These are phyloP conservation scores for Sporothrix globosa DNA, from an alignment of 2,329 filamentous ascomycete species.

Conservation along the genomic window DNA sequence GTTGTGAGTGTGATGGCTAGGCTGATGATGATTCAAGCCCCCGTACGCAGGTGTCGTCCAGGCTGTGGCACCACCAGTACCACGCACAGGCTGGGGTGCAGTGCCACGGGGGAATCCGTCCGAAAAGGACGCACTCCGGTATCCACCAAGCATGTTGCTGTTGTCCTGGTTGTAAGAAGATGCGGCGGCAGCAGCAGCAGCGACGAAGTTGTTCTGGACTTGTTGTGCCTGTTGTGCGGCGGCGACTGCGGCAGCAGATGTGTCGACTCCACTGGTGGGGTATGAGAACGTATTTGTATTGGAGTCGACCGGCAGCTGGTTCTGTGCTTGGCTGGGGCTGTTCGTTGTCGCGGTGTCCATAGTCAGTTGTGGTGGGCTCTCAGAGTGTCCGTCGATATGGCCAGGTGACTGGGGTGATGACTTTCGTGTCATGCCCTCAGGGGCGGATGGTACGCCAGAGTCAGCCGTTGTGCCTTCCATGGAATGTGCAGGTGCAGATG, in stretches of 20 bases:
- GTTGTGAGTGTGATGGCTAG: constrained; percentile 28
- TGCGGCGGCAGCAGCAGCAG: constrained; percentile 36
- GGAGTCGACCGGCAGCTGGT: constrained; percentile 45
- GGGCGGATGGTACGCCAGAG: constrained; percentile 41
- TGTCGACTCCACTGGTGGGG: constrained; percentile 54
- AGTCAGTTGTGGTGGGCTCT: constrained; percentile 49
- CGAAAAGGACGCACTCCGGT: constrained; percentile 56
- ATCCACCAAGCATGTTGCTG: constrained; percentile 60
- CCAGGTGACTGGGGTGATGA: constrained; percentile 49
- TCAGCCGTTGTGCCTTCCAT: constrained; percentile 28
- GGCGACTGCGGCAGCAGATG: constrained; percentile 46
- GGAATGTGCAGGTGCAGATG: constrained; percentile 40
- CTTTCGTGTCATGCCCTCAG: constrained; percentile 50
- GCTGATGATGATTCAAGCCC: constrained; percentile 37
- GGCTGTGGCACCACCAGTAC: constrained; percentile 41
- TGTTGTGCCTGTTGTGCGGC: constrained; percentile 44
- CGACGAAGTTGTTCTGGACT: constrained; percentile 44
- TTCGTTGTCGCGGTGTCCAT: constrained; percentile 42
- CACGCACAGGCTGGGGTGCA: constrained; percentile 42
- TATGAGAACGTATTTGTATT: constrained; percentile 61
- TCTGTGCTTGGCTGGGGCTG: constrained; percentile 40
- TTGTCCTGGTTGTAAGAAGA: constrained; percentile 46
- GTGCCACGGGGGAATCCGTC: constrained; percentile 51
- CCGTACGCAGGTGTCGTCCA: constrained; percentile 52
- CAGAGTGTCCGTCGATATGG: constrained; percentile 46